A percentile compares a stretch with the other conserved stretches of the same genome.
Conservation (phyloP, 139 green algal genomes). For the Mesotaenium endlicherianum region DNA sequence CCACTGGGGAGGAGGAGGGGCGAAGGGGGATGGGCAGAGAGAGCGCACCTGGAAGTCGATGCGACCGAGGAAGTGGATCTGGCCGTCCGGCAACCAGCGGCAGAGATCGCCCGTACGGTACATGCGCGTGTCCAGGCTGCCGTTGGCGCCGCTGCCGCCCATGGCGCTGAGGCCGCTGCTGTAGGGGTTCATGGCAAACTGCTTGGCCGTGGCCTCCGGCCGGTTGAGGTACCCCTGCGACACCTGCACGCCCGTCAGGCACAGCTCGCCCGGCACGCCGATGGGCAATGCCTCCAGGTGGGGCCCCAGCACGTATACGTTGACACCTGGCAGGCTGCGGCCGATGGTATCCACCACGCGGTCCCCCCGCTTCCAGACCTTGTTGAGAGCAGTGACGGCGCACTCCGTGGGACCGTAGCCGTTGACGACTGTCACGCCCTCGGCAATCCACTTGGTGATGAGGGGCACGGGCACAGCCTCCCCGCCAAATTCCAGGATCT, state of each 20-base stretch:
- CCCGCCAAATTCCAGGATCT: slow-evolving; percentile 3
- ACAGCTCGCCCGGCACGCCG: slow-evolving; percentile 27
- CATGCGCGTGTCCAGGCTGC: not conserved
- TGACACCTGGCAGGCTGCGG: slow-evolving; percentile 2
- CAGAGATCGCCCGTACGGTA: slow-evolving; percentile 32
- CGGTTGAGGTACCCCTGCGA: slow-evolving; percentile 32
- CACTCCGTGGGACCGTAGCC: slow-evolving; percentile 15
- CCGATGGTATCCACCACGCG: slow-evolving; percentile 13
- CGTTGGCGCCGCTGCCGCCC: too few species aligned
- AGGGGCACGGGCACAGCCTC: slow-evolving; percentile 20
- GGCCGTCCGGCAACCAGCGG: slow-evolving; percentile 34
- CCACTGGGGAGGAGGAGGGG: too few species aligned
- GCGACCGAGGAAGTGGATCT: slow-evolving; percentile 34
- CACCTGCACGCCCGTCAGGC: slow-evolving; percentile 32
- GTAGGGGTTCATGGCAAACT: slow-evolving; percentile 36
- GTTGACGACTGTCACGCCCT: slow-evolving; percentile 5
- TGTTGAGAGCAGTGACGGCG: not conserved
- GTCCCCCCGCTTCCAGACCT: slow-evolving; percentile 12
- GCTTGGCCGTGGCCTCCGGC: slow-evolving; percentile 26
- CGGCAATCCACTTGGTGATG: slow-evolving; percentile 11
- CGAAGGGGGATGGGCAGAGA: too few species aligned
- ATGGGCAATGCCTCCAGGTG: slow-evolving; percentile 29
- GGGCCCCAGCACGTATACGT: slow-evolving; percentile 36
- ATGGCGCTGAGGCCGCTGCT: not conserved
- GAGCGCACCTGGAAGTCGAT: slow-evolving; percentile 28